Conservation (phyloP, 1,284 basidiomycete species). For the Porodaedalea pini region DNA sequence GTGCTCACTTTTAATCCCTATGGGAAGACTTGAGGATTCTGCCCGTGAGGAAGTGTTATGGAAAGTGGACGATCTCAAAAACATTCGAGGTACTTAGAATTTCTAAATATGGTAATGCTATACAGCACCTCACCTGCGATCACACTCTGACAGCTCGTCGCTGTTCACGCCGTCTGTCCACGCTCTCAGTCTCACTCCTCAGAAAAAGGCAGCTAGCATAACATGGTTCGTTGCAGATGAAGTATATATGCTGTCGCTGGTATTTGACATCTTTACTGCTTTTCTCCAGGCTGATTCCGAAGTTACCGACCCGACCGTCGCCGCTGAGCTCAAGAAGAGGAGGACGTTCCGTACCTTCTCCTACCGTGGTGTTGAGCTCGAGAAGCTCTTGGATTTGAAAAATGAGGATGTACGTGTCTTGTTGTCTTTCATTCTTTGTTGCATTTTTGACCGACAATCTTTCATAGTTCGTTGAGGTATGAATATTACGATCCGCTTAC, state of each 20-base stretch:
- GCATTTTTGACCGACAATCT: conserved; percentile 11
- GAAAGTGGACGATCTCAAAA: neutral
- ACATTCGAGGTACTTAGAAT: neutral
- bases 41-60: conserved; percentile 35
- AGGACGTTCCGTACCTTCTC: conserved; percentile 98
- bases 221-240: conserved; percentile 15
- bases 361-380: conserved; percentile 96
- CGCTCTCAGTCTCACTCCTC: neutral
- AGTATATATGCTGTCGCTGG: conserved; percentile 17
- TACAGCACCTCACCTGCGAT: conserved; percentile 21
- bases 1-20: conserved; percentile 77
- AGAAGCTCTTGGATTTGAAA: conserved; percentile 93
- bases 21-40: conserved; percentile 89
- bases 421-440: neutral
- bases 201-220: conserved; percentile 10
- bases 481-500: conserved; percentile 25
- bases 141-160: conserved; percentile 43
- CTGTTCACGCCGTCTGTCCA: conserved; percentile 38
- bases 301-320: conserved; percentile 83
- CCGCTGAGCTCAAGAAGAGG: conserved; percentile 95
- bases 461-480: conserved; percentile 70
- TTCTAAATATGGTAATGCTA: conserved; percentile 18
- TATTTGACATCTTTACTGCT: conserved; percentile 23
- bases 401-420: conserved; percentile 79
- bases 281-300: conserved; percentile 64